phyloP scores from a whole-genome alignment of 768 basidiomycete species.

The Hortiboletus campestris region DNA sequence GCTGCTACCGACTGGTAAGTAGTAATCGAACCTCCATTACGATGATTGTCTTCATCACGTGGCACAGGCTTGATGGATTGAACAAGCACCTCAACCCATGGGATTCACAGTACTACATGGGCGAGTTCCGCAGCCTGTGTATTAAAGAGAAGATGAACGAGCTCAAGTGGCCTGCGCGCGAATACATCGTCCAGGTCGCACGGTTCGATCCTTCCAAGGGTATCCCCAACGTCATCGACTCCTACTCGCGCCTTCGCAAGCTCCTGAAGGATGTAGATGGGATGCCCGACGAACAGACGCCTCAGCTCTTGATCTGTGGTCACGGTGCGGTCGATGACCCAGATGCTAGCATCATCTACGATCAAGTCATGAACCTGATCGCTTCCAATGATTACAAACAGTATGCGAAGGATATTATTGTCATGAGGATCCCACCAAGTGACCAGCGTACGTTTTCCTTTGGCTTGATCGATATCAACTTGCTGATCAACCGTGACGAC shows the following conservation, averaged over 20 bases:
- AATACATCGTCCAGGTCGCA: constrained; percentile 90
- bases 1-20: constrained; percentile 84
- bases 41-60: not conserved
- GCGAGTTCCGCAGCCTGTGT: constrained; percentile 78
- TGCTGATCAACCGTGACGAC: constrained; percentile 10
- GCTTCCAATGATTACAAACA: constrained; percentile 47
- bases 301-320: constrained; percentile 81
- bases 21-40: constrained; percentile 19
- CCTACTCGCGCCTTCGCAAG: constrained; percentile 80
- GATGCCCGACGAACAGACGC: constrained; percentile 50
- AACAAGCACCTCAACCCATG: constrained; percentile 84
- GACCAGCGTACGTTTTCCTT: constrained; percentile 62
- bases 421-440: constrained; percentile 79
- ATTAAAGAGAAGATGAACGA: constrained; percentile 78
- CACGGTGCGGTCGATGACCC: constrained; percentile 95
- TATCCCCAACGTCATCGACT: constrained; percentile 81
- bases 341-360: constrained; percentile 90
- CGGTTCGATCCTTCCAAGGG: constrained; percentile 91
- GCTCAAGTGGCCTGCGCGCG: constrained; percentile 74
- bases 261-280: constrained; percentile 48
- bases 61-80: constrained; percentile 79
- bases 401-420: constrained; percentile 63
- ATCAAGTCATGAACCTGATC: constrained; percentile 67
- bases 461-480: not conserved
- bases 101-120: constrained; percentile 89